Percentiles rank a stretch among this genome's conserved stretches.
Conservation (phyloP, 2,329 filamentous ascomycete genomes). For the Passalora sequoiae region DNA sequence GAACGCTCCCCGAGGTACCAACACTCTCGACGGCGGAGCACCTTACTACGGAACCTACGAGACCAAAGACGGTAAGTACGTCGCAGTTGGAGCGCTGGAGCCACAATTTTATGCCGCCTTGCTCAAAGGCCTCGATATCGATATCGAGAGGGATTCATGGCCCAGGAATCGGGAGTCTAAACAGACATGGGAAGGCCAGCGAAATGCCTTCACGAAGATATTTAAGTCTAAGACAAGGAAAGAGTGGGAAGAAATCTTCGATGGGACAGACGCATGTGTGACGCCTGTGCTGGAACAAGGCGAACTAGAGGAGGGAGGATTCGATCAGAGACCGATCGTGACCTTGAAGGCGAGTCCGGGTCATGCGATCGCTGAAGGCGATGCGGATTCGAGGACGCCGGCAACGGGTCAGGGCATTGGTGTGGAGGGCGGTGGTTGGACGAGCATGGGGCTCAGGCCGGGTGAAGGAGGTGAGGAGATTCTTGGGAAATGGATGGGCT, state of each 20-base stretch:
- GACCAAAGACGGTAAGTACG: slow-evolving; percentile 70
- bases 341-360: slow-evolving; percentile 66
- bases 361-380: slow-evolving; percentile 53
- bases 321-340: slow-evolving; percentile 67
- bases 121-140: slow-evolving; percentile 61
- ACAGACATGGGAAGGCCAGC: slow-evolving; percentile 63
- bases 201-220: slow-evolving; percentile 52
- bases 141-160: slow-evolving; percentile 35
- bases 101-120: slow-evolving; percentile 74
- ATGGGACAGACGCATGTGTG: slow-evolving; percentile 86
- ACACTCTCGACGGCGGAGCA: slow-evolving; percentile 75
- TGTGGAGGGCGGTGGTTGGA: slow-evolving; percentile 64
- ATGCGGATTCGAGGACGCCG: slow-evolving; percentile 34
- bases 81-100: slow-evolving; percentile 85
- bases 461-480: slow-evolving; percentile 68
- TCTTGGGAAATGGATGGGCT: slow-evolving; percentile 69
- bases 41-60: slow-evolving; percentile 89
- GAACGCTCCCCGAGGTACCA: slow-evolving; percentile 61
- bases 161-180: slow-evolving; percentile 54
- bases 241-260: slow-evolving; percentile 83
- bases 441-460: slow-evolving; percentile 53
- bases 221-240: slow-evolving; percentile 66
- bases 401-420: slow-evolving; percentile 60
- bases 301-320: slow-evolving; percentile 62
- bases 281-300: slow-evolving; percentile 75